A percentile compares a stretch with the other conserved stretches of the same genome.
These are phyloP conservation scores for Spizellomyces punctatus DNA, from an alignment of 192 early-diverging fungal genomes.

Conservation along the genomic window DNA sequence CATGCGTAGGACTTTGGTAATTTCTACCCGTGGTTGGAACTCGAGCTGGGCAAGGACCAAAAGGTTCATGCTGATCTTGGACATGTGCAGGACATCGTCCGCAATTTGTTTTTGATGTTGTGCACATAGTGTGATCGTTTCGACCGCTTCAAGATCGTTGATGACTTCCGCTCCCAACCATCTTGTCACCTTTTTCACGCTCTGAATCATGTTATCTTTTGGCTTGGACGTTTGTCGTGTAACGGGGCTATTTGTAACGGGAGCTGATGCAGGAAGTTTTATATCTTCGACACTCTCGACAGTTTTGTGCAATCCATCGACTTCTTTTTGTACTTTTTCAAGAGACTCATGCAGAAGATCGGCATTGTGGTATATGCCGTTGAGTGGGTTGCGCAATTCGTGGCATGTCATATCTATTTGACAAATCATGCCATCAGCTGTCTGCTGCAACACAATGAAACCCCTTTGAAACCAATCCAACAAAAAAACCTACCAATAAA, in stretches of 20 bases:
- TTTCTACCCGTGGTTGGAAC: constrained; percentile 30
- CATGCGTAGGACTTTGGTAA: constrained; percentile 31
- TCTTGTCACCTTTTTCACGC: neutral
- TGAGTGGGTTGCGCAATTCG: constrained; percentile 46
- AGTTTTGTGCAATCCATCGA: neutral
- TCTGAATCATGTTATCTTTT: neutral
- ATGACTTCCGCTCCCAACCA: constrained; percentile 1
- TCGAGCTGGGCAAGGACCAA: constrained; percentile 31
- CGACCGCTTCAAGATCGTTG: constrained; percentile 27
- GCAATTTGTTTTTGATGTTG: constrained; percentile 46
- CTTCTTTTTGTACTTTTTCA: constrained; percentile 20
- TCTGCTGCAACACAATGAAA: no score
- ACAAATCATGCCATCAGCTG: no score
- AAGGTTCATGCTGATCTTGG: constrained; percentile 44
- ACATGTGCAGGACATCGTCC: constrained; percentile 45
- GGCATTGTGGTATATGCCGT: constrained; percentile 45
- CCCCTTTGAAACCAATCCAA: no score
- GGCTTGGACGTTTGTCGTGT: neutral
- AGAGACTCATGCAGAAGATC: constrained; percentile 28
- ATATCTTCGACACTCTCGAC: neutral
- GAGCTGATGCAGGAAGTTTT: neutral
- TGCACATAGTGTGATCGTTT: constrained; percentile 40
- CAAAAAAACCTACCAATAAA: constrained; percentile 29
- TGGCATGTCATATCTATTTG: constrained; percentile 39
- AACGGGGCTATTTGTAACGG: neutral